Conservation (phyloP, 169 alveolate species). For the Theileria luwenshuni region DNA sequence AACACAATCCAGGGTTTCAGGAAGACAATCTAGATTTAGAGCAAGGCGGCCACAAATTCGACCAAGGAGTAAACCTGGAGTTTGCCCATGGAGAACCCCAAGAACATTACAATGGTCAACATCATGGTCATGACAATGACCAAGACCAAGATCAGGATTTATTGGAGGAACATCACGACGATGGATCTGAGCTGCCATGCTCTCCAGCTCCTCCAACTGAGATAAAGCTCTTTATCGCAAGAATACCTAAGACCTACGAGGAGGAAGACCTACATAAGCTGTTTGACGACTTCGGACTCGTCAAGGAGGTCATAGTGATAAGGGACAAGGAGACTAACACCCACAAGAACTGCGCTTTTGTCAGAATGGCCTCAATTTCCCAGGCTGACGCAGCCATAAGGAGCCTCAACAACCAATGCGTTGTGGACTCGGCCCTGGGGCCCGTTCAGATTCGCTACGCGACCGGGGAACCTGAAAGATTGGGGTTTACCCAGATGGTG, state of each 20-base stretch:
- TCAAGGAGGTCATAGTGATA: slow-evolving; percentile 82
- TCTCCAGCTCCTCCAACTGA: slow-evolving; percentile 90
- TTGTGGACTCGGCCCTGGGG: slow-evolving; percentile 82
- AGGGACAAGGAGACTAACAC: slow-evolving; percentile 83
- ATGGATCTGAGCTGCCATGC: slow-evolving; percentile 61
- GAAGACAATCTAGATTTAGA: too few species aligned
- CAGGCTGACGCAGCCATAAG: slow-evolving; percentile 90
- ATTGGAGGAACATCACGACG: neutral
- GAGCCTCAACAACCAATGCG: slow-evolving; percentile 77
- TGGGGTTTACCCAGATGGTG: slow-evolving; percentile 82
- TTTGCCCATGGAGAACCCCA: too few species aligned
- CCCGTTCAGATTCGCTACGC: slow-evolving; percentile 88
- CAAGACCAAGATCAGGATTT: neutral
- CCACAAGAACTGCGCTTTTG: slow-evolving; percentile 85
- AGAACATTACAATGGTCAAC: too few species aligned
- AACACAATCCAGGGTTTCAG: too few species aligned
- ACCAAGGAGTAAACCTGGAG: too few species aligned
- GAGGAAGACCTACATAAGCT: slow-evolving; percentile 80
- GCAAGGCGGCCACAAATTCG: too few species aligned
- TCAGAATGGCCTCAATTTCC: slow-evolving; percentile 84
- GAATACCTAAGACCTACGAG: slow-evolving; percentile 83
- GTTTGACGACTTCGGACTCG: slow-evolving; percentile 86
- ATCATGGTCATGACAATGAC: neutral
- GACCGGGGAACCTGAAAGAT: slow-evolving; percentile 84
- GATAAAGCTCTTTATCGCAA: slow-evolving; percentile 86